A percentile compares a stretch with the other conserved stretches of the same genome.
Conservation (phyloP, 805 yeast genomes). For the Grigorovia humatica region DNA sequence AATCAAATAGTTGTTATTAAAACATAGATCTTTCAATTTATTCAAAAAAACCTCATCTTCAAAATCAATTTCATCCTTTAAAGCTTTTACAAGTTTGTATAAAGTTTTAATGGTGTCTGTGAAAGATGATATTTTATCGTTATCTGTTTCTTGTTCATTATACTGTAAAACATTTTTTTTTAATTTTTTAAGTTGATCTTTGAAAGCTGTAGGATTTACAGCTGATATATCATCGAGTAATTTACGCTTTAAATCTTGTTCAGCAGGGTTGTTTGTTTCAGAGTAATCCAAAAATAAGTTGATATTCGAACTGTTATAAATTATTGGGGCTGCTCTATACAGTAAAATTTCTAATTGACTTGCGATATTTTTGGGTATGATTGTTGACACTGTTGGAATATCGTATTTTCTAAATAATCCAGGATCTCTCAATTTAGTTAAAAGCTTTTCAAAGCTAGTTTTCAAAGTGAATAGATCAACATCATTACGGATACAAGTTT, state of each 20-base stretch:
- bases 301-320: constrained; percentile 59
- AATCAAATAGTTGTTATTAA: constrained; percentile 45
- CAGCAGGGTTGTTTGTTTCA: constrained; percentile 24
- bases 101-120: constrained; percentile 46
- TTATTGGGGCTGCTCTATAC: constrained; percentile 48
- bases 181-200: constrained; percentile 45
- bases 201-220: constrained; percentile 53
- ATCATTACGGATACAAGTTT: constrained; percentile 42
- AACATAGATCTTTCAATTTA: constrained; percentile 37
- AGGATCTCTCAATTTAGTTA: constrained; percentile 43
- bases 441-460: constrained; percentile 54
- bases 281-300: constrained; percentile 36
- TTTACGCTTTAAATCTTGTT: constrained; percentile 32
- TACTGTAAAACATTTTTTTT: constrained; percentile 28
- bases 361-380: constrained; percentile 40
- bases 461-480: constrained; percentile 50
- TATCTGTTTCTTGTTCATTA: constrained; percentile 10
- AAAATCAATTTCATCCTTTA: constrained; percentile 39
- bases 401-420: constrained; percentile 34
- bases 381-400: constrained; percentile 23
- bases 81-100: constrained; percentile 45
- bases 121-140: constrained; percentile 12
- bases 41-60: constrained; percentile 34
- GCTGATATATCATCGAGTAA: constrained; percentile 49
- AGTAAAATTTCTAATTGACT: constrained; percentile 46